Evolutionary conservation across 345 rosid genomes (phyloP).

Genomic region (Tarenaya hassleriana): DNA sequence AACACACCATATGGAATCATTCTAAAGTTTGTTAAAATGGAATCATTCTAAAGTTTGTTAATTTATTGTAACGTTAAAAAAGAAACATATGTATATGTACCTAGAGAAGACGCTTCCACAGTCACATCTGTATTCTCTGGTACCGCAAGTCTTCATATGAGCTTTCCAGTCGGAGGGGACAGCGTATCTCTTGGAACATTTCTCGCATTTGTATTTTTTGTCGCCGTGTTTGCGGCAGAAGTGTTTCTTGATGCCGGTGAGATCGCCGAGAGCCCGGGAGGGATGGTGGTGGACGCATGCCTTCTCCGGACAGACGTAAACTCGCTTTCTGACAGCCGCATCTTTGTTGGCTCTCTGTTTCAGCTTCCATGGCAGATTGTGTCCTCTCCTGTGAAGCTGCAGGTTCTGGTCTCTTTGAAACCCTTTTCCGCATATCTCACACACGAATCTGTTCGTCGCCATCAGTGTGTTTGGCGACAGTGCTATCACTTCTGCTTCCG

Average conservation of each 20-base stretch:
- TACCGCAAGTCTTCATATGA: conserved; percentile 94
- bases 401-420: conserved; percentile 97
- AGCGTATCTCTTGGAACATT: conserved; percentile 89
- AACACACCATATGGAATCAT: not conserved
- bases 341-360: conserved; percentile 90
- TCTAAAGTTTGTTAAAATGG: not conserved
- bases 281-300: conserved; percentile 85
- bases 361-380: conserved; percentile 97
- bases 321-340: conserved; percentile 49
- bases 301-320: conserved; percentile 92
- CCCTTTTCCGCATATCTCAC: conserved; percentile 95
- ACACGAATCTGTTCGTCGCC: conserved; percentile 94
- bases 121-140: conserved; percentile 90
- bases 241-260: conserved; percentile 95
- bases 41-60: too few species aligned
- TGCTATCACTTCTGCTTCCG: conserved; percentile 95
- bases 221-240: conserved; percentile 94
- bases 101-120: conserved; percentile 92
- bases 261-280: conserved; percentile 91
- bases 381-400: conserved; percentile 90
- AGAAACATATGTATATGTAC: too few species aligned
- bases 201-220: conserved; percentile 96
- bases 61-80: too few species aligned
- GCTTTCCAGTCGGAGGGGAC: conserved; percentile 99
- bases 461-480: conserved; percentile 92